Percentiles rank a stretch among this genome's conserved stretches.
Evolutionary conservation across 164 flowering plant genomes (phyloP).

Genomic region (Chimonanthus salicifolius): DNA sequence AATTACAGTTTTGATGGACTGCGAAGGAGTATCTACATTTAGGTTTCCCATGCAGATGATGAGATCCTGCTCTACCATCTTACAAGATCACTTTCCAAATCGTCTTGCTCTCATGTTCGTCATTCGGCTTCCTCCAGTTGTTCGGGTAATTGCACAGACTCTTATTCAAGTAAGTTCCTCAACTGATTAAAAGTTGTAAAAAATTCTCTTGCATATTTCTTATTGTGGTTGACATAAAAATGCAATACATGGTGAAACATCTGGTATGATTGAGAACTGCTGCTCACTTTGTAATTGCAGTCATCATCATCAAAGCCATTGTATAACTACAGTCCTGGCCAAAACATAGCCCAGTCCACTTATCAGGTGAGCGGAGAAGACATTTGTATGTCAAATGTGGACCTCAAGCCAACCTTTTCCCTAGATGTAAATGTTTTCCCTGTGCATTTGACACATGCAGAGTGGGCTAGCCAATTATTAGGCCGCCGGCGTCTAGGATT

Average conservation of each 20-base stretch:
- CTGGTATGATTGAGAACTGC: not conserved
- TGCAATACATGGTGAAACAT: no score
- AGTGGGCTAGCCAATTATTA: not conserved
- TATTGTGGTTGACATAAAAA: not conserved
- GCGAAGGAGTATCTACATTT: slow-evolving; percentile 73
- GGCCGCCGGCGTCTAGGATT: no score
- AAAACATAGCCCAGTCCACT: not conserved
- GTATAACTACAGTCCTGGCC: no score
- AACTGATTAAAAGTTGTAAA: not conserved
- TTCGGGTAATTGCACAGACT: slow-evolving; percentile 76
- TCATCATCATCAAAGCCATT: no score
- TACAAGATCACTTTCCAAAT: slow-evolving; percentile 85
- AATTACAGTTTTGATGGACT: slow-evolving; percentile 80
- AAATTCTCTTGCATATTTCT: not conserved
- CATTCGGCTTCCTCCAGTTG: slow-evolving; percentile 76
- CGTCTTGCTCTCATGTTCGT: slow-evolving; percentile 70
- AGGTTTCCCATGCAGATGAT: slow-evolving; percentile 77
- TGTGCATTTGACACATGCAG: not conserved
- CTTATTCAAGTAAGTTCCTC: slow-evolving; percentile 56
- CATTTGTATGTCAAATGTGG: not conserved
- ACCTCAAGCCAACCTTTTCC: not conserved
- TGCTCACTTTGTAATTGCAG: no score
- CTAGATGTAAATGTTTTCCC: not conserved
- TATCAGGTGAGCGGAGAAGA: not conserved
- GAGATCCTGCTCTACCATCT: slow-evolving; percentile 61